Evolutionary conservation across 140 eudicot species (phyloP).

Genomic region (Anethum foeniculum): DNA sequence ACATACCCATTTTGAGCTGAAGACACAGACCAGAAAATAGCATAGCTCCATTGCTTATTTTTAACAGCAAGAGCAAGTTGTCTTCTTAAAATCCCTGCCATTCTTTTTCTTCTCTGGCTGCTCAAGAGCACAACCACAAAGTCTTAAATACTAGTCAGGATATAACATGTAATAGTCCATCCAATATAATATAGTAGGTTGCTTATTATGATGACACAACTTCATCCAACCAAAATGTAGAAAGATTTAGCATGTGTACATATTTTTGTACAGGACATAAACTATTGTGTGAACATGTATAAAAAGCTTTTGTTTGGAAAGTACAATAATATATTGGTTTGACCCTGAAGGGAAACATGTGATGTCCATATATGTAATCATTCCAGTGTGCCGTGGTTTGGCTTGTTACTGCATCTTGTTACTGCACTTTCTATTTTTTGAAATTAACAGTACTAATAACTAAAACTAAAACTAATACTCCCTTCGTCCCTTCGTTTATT

Average conservation of each 20-base stretch:
- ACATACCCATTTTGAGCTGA: conserved; percentile 51
- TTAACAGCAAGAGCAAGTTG: conserved; percentile 72
- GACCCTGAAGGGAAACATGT: neutral
- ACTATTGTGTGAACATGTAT: neutral
- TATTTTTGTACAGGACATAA: neutral
- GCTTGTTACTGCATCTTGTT: neutral
- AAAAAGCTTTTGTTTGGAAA: neutral
- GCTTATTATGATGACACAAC: neutral
- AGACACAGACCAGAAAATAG: conserved; percentile 81
- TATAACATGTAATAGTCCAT: neutral
- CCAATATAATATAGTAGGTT: neutral
- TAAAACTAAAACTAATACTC: too few relatives aligned
- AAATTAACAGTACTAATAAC: too few relatives aligned
- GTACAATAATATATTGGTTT: neutral
- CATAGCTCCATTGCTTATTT: conserved; percentile 86
- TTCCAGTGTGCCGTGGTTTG: neutral
- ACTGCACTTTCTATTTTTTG: too few relatives aligned
- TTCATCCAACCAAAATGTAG: neutral
- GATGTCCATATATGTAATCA: neutral
- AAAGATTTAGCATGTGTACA: conserved; percentile 5
- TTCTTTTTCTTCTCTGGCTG: conserved; percentile 14
- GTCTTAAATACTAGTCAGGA: neutral
- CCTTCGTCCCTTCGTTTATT: too few relatives aligned
- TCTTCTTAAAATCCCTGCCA: conserved; percentile 36
- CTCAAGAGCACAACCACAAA: conserved; percentile 10